These are phyloP conservation scores for Cutaneotrichosporon spelunceum DNA, from an alignment of 1,284 basidiomycete species.

Conservation along the genomic window DNA sequence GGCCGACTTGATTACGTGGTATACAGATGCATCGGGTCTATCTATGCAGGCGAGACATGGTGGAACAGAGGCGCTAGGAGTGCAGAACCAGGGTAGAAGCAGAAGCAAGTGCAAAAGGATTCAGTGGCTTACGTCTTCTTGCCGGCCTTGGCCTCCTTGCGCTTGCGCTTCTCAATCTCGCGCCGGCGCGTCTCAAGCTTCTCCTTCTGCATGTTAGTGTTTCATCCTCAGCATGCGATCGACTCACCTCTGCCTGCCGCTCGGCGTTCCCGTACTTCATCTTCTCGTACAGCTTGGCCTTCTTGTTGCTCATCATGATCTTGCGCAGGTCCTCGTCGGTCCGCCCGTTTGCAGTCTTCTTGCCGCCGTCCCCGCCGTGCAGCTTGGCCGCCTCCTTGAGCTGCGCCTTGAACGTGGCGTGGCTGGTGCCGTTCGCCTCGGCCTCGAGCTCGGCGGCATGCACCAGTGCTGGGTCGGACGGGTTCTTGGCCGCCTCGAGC, in stretches of 20 bases:
- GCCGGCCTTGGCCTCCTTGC: slow-evolving; percentile 44
- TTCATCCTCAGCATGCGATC: background rate
- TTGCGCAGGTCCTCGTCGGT: slow-evolving; percentile 88
- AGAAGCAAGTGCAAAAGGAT: background rate
- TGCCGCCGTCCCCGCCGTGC: slow-evolving; percentile 45
- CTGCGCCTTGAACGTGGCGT: slow-evolving; percentile 75
- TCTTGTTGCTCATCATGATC: slow-evolving; percentile 98
- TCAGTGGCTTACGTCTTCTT: slow-evolving; percentile 6
- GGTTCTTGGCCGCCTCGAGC: slow-evolving; percentile 59
- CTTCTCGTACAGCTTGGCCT: slow-evolving; percentile 92
- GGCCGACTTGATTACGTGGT: background rate
- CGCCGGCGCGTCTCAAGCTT: slow-evolving; percentile 62
- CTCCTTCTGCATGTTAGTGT: slow-evolving; percentile 54
- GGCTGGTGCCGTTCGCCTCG: slow-evolving; percentile 82
- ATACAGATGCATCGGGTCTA: slow-evolving; percentile 14
- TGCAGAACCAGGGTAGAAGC: background rate
- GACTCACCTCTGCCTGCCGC: slow-evolving; percentile 72
- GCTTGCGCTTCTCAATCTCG: slow-evolving; percentile 61
- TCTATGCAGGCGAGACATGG: slow-evolving; percentile 2
- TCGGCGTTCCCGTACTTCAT: slow-evolving; percentile 86
- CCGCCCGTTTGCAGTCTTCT: slow-evolving; percentile 38
- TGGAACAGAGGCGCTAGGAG: background rate
- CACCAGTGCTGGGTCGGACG: slow-evolving; percentile 65
- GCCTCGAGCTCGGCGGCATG: slow-evolving; percentile 90
- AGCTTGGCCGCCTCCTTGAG: slow-evolving; percentile 65